A percentile compares a stretch with the other conserved stretches of the same genome.
Conservation (phyloP, 805 yeast genomes). For the Pachysolen tannophilus region DNA sequence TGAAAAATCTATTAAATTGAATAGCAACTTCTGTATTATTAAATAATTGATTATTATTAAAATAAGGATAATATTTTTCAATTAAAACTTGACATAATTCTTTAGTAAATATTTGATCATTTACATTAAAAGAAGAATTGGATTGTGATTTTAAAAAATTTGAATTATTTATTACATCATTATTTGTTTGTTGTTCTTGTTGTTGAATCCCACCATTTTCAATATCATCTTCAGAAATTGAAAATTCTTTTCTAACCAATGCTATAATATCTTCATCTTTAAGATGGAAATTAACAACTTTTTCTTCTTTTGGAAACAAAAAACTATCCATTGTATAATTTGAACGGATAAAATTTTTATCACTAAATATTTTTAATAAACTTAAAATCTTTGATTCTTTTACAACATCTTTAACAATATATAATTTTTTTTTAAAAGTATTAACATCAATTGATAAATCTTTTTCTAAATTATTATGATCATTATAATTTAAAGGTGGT, state of each 20-base stretch:
- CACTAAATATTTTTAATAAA: constrained; percentile 15
- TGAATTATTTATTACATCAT: not conserved
- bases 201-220: not conserved
- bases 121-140: not conserved
- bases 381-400: constrained; percentile 18
- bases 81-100: too few species aligned
- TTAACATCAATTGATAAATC: constrained; percentile 5
- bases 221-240: not conserved
- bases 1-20: constrained; percentile 6
- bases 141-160: constrained; percentile 1
- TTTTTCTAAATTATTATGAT: constrained; percentile 3
- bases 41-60: not conserved
- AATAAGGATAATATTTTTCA: too few species aligned
- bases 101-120: not conserved
- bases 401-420: constrained; percentile 10
- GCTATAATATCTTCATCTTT: constrained; percentile 25
- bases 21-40: constrained; percentile 1
- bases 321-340: constrained; percentile 19
- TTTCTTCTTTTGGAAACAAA: constrained; percentile 29
- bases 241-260: constrained; percentile 16
- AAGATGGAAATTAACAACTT: constrained; percentile 21
- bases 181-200: constrained; percentile 1
- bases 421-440: constrained; percentile 1
- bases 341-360: constrained; percentile 11
- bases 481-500: constrained; percentile 5